Conservation (phyloP, 1,139 yeast species). For the Yamadazyma dushanensis region DNA sequence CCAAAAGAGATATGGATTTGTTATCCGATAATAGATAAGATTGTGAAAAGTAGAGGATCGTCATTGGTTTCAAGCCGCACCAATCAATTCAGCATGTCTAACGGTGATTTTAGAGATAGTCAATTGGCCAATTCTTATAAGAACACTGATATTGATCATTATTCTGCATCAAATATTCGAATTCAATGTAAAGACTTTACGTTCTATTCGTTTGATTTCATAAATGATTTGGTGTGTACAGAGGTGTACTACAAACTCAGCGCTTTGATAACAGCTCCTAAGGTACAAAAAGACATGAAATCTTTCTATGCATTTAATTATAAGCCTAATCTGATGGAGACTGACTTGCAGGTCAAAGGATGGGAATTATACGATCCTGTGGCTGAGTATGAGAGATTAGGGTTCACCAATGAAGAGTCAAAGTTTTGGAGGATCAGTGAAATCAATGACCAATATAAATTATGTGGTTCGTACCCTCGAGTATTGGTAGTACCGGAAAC, state of each 20-base stretch:
- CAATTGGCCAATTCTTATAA: slow-evolving; percentile 16
- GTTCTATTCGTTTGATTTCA: slow-evolving; percentile 76
- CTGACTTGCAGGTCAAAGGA: slow-evolving; percentile 56
- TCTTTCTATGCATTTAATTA: slow-evolving; percentile 50
- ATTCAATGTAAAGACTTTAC: slow-evolving; percentile 85
- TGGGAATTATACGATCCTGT: slow-evolving; percentile 71
- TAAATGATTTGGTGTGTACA: slow-evolving; percentile 54
- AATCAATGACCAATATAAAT: slow-evolving; percentile 62
- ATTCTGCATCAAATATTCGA: slow-evolving; percentile 57
- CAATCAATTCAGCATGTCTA: slow-evolving; percentile 8
- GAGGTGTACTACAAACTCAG: slow-evolving; percentile 76
- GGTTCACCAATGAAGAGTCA: slow-evolving; percentile 25
- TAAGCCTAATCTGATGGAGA: slow-evolving; percentile 59
- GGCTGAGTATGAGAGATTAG: slow-evolving; percentile 69
- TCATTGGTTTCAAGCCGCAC: slow-evolving; percentile 27
- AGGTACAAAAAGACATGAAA: slow-evolving; percentile 36
- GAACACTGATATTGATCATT: slow-evolving; percentile 33
- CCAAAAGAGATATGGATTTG: slow-evolving; percentile 86
- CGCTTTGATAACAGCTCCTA: slow-evolving; percentile 51
- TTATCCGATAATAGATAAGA: slow-evolving; percentile 78
- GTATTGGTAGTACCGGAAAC: slow-evolving; percentile 65
- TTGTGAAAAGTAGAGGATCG: slow-evolving; percentile 59
- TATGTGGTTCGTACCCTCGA: slow-evolving; percentile 78
- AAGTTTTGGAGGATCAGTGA: slow-evolving; percentile 68
- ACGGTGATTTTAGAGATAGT: slow-evolving; percentile 13